These are phyloP conservation scores for Terfezia claveryi DNA, from an alignment of 495 filamentous ascomycete genomes.

Conservation along the genomic window DNA sequence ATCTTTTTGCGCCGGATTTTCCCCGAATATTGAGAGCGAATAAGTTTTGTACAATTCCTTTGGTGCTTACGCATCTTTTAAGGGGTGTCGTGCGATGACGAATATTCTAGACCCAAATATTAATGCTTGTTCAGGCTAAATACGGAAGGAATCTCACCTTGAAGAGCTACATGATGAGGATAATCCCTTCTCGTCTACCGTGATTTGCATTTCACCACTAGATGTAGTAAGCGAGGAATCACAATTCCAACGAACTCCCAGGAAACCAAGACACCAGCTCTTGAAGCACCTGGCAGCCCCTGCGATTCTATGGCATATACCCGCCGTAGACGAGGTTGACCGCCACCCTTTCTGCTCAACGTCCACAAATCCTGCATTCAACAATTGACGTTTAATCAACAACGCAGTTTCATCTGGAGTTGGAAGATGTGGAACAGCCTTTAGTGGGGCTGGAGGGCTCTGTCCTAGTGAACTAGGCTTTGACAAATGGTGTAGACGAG, in stretches of 20 bases:
- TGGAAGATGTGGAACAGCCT: slow-evolving; percentile 4
- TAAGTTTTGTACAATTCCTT: too few species aligned
- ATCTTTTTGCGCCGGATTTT: too few species aligned
- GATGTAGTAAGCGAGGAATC: background rate
- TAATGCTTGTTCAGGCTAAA: background rate
- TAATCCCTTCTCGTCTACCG: background rate
- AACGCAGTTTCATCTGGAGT: slow-evolving; percentile 12
- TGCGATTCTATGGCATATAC: slow-evolving; percentile 15
- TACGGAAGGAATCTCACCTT: background rate
- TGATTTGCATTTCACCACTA: background rate
- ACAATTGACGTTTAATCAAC: slow-evolving; percentile 17
- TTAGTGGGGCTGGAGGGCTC: background rate
- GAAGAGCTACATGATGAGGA: background rate
- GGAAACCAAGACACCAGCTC: background rate
- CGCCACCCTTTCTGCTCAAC: slow-evolving; percentile 16
- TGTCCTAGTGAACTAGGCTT: background rate
- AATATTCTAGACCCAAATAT: slow-evolving; percentile 7
- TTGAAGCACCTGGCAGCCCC: slow-evolving; percentile 13
- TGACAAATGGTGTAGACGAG: background rate
- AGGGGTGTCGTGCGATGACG: slow-evolving; percentile 16
- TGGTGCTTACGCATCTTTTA: background rate
- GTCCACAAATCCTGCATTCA: slow-evolving; percentile 17
- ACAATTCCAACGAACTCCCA: background rate
- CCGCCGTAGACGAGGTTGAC: slow-evolving; percentile 2
- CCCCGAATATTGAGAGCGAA: too few species aligned